Evolutionary conservation across 768 basidiomycete genomes (phyloP).

Genomic region (Mycena venus): DNA sequence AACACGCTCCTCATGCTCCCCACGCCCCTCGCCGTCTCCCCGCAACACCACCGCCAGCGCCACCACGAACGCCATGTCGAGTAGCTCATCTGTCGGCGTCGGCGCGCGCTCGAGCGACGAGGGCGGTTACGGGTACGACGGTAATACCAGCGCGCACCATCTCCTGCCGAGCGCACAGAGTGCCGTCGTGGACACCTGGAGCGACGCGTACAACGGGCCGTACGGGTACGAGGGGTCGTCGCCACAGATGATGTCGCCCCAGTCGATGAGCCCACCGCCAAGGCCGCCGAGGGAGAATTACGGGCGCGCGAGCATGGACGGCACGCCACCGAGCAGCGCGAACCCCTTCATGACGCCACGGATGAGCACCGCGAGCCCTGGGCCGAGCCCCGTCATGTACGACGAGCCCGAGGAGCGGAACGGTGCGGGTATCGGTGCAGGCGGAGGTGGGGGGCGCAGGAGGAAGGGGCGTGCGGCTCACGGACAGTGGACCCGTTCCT

Average conservation of each 20-base stretch:
- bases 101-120: conserved; percentile 63
- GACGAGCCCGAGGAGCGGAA: conserved; percentile 52
- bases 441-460: conserved; percentile 50
- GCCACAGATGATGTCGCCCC: no score
- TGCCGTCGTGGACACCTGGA: conserved; percentile 49
- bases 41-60: conserved; percentile 32
- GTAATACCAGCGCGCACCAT: conserved; percentile 58
- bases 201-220: conserved; percentile 51
- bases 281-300: conserved; percentile 35
- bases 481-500: conserved; percentile 88
- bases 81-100: conserved; percentile 59
- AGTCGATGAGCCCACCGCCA: conserved; percentile 26
- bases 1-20: conserved; percentile 81
- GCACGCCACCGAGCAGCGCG: conserved; percentile 58
- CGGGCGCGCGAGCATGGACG: conserved; percentile 31
- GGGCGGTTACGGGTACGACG: conserved; percentile 43
- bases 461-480: conserved; percentile 79
- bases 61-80: conserved; percentile 58
- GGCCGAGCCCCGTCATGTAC: conserved; percentile 54
- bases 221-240: no score
- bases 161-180: conserved; percentile 57
- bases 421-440: conserved; percentile 35
- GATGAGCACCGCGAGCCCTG: conserved; percentile 49
- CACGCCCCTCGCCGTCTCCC: conserved; percentile 73
- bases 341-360: conserved; percentile 66